Evolutionary conservation across 805 yeast genomes (phyloP), one percentile per base, ranked within the genome.

Genomic region (Kazachstania taianensis): DNA sequence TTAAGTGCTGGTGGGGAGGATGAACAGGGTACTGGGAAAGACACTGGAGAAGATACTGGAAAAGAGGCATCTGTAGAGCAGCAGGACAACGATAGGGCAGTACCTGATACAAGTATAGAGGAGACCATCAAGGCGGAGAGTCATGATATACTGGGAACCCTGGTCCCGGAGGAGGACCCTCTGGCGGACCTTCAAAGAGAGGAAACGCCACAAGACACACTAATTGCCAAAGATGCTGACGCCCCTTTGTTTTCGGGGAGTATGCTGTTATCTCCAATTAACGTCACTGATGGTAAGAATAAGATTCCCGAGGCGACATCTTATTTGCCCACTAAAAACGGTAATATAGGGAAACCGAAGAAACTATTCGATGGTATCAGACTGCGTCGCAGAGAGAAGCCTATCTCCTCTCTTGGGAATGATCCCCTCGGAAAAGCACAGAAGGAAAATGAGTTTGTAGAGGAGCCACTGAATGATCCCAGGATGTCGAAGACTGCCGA

Each of bases 341-440:
- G 18, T 28, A 49, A 46, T 8, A n/a, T n/a, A 9, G 25, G 12
- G 12, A 58, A 65, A 30, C 70, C 69, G 22, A 57, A 63, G 15
- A 63, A 65, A 26, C 53, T 73, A 18, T 65, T 68, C 43, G 65
- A 67, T 39, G 69, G 73, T 1, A 67, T 75, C 28, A 63, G 77
- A 42, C 51, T 57, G 19, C 68, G 70, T 37, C 62, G 70, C 23
- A 52, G 52, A 27, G 22, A 46, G 49, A 9, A 46, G 7, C 34
- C 29, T 13, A 19, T 18, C 3, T 3, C 12, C 3, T 27, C 28
- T 12, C 13, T 16, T 16, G 38, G 27, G 1, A 36, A 49, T 1
- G 65, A 53, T 40, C 65, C 57, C 16, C 43, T 57, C 35, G 64
- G 59, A 0, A 59, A 56, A 19, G 39, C 49, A 36, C 46, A 55